phyloP scores from a whole-genome alignment of 805 yeast species.

The Pichia cabralensis region DNA sequence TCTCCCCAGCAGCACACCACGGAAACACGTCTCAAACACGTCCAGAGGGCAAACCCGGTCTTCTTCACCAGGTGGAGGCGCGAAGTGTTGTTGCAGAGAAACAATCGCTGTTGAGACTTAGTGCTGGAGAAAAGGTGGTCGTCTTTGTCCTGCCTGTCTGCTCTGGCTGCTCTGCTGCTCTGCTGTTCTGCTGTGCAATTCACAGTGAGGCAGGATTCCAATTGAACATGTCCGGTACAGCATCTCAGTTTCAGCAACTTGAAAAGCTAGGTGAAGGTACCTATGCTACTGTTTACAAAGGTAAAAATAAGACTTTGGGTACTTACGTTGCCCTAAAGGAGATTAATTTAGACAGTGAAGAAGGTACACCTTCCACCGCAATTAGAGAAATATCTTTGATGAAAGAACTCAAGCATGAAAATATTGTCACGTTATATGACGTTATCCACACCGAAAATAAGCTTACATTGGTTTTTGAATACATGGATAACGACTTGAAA shows the following conservation, averaged over 20 bases:
- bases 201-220: too few species aligned
- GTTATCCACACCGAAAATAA: slow-evolving; percentile 96
- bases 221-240: slow-evolving; percentile 24
- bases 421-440: slow-evolving; percentile 85
- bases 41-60: too few species aligned
- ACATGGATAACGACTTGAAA: slow-evolving; percentile 86
- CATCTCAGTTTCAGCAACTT: slow-evolving; percentile 39
- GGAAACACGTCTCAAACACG: too few species aligned
- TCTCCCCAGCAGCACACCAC: too few species aligned
- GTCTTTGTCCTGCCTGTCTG: too few species aligned
- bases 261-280: slow-evolving; percentile 93
- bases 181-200: too few species aligned
- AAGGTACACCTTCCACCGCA: slow-evolving; percentile 98
- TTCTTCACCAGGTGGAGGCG: too few species aligned
- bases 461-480: slow-evolving; percentile 86
- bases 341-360: slow-evolving; percentile 89
- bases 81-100: too few species aligned
- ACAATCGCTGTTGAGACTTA: too few species aligned
- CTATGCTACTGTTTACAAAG: slow-evolving; percentile 98
- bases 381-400: slow-evolving; percentile 90
- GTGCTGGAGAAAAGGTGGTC: too few species aligned
- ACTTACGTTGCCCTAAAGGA: slow-evolving; percentile 92
- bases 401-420: slow-evolving; percentile 90
- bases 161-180: too few species aligned
- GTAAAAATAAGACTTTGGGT: slow-evolving; percentile 74